phyloP scores from a whole-genome alignment of 345 rosid genomes.

The Lepidium aucheri region DNA sequence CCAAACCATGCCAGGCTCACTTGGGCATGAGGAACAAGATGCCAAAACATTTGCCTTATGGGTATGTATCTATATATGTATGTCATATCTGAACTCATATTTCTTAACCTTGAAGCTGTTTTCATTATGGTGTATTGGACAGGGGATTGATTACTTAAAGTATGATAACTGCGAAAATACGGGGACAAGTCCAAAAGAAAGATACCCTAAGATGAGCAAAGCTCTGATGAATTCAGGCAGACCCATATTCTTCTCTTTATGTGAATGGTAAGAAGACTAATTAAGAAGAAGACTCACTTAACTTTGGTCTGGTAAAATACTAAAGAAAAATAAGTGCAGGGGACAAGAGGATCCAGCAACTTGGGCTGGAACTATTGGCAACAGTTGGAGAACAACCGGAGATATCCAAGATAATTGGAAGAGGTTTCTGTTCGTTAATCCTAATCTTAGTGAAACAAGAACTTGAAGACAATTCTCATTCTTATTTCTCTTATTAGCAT shows the following conservation, averaged over 20 bases:
- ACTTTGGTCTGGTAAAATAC: not conserved
- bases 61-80: slow-evolving; percentile 33
- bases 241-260: slow-evolving; percentile 75
- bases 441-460: not conserved
- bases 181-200: slow-evolving; percentile 54
- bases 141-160: slow-evolving; percentile 92
- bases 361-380: slow-evolving; percentile 76
- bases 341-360: slow-evolving; percentile 87
- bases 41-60: slow-evolving; percentile 84
- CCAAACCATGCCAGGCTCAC: slow-evolving; percentile 85
- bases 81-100: not conserved
- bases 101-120: not conserved
- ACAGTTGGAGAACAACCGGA: slow-evolving; percentile 93
- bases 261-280: slow-evolving; percentile 61
- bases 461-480: not conserved
- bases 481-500: slow-evolving; percentile 40
- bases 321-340: slow-evolving; percentile 28
- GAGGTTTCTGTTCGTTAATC: slow-evolving; percentile 31
- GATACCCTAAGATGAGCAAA: slow-evolving; percentile 65
- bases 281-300: not conserved
- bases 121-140: slow-evolving; percentile 5
- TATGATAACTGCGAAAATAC: slow-evolving; percentile 71
- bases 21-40: slow-evolving; percentile 83
- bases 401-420: slow-evolving; percentile 69
- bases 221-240: slow-evolving; percentile 64